Percentiles rank a stretch among this genome's conserved stretches.
These are phyloP conservation scores for Gaeumannomyces tritici DNA, from an alignment of 2,329 filamentous ascomycete species.

Conservation along the genomic window DNA sequence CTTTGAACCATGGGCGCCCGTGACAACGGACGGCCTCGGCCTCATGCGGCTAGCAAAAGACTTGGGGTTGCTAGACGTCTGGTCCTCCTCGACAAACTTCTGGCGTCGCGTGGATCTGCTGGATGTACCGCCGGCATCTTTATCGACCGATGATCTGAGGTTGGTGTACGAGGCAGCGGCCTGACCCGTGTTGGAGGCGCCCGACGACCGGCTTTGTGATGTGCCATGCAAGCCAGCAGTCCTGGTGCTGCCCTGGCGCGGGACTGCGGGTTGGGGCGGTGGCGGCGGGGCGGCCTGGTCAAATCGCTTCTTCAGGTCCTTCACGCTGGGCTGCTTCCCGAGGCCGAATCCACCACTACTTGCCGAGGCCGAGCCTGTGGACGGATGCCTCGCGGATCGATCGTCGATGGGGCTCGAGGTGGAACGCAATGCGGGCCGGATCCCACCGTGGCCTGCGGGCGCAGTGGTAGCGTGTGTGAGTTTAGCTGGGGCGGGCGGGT, in stretches of 20 bases:
- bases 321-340: slow-evolving; percentile 56
- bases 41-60: slow-evolving; percentile 53
- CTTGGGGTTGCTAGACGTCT: slow-evolving; percentile 41
- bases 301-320: slow-evolving; percentile 71
- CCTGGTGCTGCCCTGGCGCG: slow-evolving; percentile 1
- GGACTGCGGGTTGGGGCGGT: background rate
- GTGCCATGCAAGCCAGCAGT: background rate
- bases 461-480: slow-evolving; percentile 25
- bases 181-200: background rate
- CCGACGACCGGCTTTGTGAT: background rate
- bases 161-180: background rate
- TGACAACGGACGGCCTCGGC: slow-evolving; percentile 28
- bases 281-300: slow-evolving; percentile 41
- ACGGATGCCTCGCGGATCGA: slow-evolving; percentile 19
- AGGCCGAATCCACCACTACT: slow-evolving; percentile 6
- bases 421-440: slow-evolving; percentile 38
- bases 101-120: slow-evolving; percentile 30
- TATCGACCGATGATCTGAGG: slow-evolving; percentile 1
- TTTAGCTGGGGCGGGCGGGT: slow-evolving; percentile 27
- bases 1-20: slow-evolving; percentile 28
- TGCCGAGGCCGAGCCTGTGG: slow-evolving; percentile 21
- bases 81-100: slow-evolving; percentile 39
- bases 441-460: slow-evolving; percentile 25
- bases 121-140: slow-evolving; percentile 6
- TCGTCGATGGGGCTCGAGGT: slow-evolving; percentile 46